A percentile compares a stretch with the other conserved stretches of the same genome.
phyloP scores from a whole-genome alignment of 257 asterid genomes.

The Oldenlandia corymbosa region DNA sequence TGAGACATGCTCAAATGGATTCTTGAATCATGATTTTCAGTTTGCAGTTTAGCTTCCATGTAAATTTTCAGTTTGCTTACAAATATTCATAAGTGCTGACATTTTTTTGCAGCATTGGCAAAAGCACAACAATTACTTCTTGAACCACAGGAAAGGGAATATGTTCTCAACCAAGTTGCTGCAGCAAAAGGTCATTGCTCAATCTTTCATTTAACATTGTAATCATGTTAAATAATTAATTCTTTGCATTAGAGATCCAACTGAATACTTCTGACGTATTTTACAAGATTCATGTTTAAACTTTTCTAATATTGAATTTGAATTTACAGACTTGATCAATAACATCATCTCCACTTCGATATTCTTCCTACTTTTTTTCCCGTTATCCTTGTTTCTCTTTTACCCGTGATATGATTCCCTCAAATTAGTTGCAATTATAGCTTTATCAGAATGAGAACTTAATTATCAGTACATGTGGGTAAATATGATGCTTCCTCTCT shows the following conservation, averaged over 20 bases:
- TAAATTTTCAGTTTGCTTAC: background rate
- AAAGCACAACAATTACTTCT: constrained; percentile 87
- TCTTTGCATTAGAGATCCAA: background rate
- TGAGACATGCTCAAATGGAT: background rate
- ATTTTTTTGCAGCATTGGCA: constrained; percentile 63
- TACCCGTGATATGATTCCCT: background rate
- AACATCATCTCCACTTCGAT: background rate
- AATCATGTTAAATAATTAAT: background rate
- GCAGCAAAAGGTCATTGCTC: constrained; percentile 71
- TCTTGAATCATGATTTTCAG: constrained; percentile 1
- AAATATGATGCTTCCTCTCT: background rate
- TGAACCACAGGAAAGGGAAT: constrained; percentile 90
- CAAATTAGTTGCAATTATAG: background rate
- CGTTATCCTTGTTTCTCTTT: background rate
- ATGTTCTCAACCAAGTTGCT: constrained; percentile 77
- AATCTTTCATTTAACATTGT: background rate
- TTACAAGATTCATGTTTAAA: background rate
- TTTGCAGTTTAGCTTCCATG: background rate
- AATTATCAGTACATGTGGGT: background rate
- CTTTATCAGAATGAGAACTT: background rate
- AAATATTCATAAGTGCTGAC: constrained; percentile 10
- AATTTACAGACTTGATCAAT: background rate
- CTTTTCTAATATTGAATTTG: background rate
- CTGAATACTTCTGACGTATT: background rate
- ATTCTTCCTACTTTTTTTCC: background rate